phyloP scores from a whole-genome alignment of 2,329 filamentous ascomycete genomes.

The Fusarium sp. region DNA sequence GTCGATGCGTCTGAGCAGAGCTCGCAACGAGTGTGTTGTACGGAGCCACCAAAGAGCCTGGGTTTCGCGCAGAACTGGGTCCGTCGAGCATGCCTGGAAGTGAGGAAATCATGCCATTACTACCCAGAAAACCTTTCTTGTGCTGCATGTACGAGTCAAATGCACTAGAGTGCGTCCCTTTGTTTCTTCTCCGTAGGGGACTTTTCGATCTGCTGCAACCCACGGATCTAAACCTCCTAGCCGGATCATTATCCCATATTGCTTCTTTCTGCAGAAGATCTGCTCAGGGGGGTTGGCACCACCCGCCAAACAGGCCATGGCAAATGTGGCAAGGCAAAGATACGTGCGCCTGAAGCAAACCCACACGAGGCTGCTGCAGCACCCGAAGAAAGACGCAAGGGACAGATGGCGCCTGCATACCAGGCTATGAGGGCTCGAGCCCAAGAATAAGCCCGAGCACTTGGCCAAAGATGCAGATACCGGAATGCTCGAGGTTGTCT shows the following conservation, averaged over 20 bases:
- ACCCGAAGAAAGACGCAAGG: slow-evolving; percentile 34
- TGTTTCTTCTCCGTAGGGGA: slow-evolving; percentile 16
- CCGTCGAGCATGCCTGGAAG: slow-evolving; percentile 12
- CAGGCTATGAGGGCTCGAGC: slow-evolving; percentile 31
- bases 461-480: slow-evolving; percentile 30
- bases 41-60: slow-evolving; percentile 26
- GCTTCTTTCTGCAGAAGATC: slow-evolving; percentile 25
- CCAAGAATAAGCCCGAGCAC: slow-evolving; percentile 26
- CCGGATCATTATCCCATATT: slow-evolving; percentile 27
- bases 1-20: slow-evolving; percentile 11
- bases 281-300: slow-evolving; percentile 5
- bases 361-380: too few species aligned
- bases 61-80: slow-evolving; percentile 4
- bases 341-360: slow-evolving; percentile 10
- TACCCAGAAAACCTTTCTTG: slow-evolving; percentile 6
- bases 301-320: slow-evolving; percentile 17
- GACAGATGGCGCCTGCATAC: slow-evolving; percentile 38
- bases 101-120: slow-evolving; percentile 27
- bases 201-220: slow-evolving; percentile 1
- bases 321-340: slow-evolving; percentile 21
- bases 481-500: slow-evolving; percentile 29
- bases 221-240: slow-evolving; percentile 5
- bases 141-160: slow-evolving; percentile 12
- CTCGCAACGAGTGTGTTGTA: slow-evolving; percentile 12
- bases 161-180: slow-evolving; percentile 11